These are phyloP conservation scores for Triticum aestivum DNA, from an alignment of 176 grass and related monocot species.

Conservation along the genomic window DNA sequence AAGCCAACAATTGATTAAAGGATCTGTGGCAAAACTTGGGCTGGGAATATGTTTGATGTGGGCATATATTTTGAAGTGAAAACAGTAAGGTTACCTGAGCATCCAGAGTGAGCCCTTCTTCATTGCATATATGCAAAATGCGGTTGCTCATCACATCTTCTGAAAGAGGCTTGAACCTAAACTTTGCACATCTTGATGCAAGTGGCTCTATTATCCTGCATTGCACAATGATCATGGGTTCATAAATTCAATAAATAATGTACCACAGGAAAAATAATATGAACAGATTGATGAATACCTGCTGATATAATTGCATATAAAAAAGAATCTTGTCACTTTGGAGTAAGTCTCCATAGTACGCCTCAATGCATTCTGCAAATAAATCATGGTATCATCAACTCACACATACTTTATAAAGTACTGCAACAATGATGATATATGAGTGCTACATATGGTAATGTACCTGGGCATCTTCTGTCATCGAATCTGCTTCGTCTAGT, in stretches of 20 bases:
- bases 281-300: constrained; percentile 49
- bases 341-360: constrained; percentile 19
- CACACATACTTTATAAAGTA: neutral
- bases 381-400: constrained; percentile 23
- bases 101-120: constrained; percentile 90
- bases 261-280: neutral
- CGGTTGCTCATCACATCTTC: constrained; percentile 92
- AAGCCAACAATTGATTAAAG: constrained; percentile 17
- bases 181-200: constrained; percentile 97
- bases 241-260: constrained; percentile 13
- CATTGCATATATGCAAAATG: constrained; percentile 88
- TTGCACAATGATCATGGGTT: constrained; percentile 4
- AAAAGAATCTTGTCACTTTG: constrained; percentile 98
- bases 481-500: constrained; percentile 98
- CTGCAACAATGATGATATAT: constrained; percentile 22
- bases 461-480: constrained; percentile 99
- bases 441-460: constrained; percentile 14
- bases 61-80: constrained; percentile 27
- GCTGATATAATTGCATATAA: constrained; percentile 99
- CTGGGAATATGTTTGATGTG: neutral
- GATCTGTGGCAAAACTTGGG: neutral
- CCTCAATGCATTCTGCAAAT: constrained; percentile 41
- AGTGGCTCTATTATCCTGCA: constrained; percentile 97
- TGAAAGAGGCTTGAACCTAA: constrained; percentile 97
- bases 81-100: constrained; percentile 47